Percentiles rank a stretch among this genome's conserved stretches.
Conservation (phyloP, 805 yeast species). For the Saccharomyces paradoxus region DNA sequence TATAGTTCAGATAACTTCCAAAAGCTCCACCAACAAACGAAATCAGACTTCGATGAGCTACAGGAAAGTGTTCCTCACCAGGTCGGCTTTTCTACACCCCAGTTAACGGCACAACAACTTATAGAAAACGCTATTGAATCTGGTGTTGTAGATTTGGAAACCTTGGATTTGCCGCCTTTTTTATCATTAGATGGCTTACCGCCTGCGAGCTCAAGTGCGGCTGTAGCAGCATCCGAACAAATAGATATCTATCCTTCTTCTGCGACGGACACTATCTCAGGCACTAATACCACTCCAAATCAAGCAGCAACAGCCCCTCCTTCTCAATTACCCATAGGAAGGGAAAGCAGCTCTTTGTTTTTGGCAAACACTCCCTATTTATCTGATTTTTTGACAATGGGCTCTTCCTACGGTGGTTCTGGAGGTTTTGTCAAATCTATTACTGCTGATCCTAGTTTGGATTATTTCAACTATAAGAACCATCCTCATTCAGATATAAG, state of each 20-base stretch:
- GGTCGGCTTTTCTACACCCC: constrained; percentile 79
- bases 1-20: constrained; percentile 17
- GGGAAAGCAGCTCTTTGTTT: constrained; percentile 1
- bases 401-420: constrained; percentile 34
- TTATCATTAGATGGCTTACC: constrained; percentile 15
- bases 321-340: not conserved
- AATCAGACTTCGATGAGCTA: constrained; percentile 4
- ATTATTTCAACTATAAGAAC: constrained; percentile 28
- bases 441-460: constrained; percentile 27
- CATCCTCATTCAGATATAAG: constrained; percentile 14
- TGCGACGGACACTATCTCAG: not conserved
- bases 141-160: constrained; percentile 20
- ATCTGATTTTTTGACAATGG: constrained; percentile 35
- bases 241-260: not conserved
- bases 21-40: not conserved
- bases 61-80: constrained; percentile 45
- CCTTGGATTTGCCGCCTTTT: constrained; percentile 19
- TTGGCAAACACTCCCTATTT: constrained; percentile 31
- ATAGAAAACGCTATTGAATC: constrained; percentile 22
- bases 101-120: constrained; percentile 44
- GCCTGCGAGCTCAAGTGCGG: not conserved
- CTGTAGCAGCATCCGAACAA: not conserved
- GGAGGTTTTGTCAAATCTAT: constrained; percentile 30
- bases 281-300: not conserved
- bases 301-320: not conserved